These are phyloP conservation scores for Trametes polyzona DNA, from an alignment of 1,284 basidiomycete genomes.

Conservation along the genomic window DNA sequence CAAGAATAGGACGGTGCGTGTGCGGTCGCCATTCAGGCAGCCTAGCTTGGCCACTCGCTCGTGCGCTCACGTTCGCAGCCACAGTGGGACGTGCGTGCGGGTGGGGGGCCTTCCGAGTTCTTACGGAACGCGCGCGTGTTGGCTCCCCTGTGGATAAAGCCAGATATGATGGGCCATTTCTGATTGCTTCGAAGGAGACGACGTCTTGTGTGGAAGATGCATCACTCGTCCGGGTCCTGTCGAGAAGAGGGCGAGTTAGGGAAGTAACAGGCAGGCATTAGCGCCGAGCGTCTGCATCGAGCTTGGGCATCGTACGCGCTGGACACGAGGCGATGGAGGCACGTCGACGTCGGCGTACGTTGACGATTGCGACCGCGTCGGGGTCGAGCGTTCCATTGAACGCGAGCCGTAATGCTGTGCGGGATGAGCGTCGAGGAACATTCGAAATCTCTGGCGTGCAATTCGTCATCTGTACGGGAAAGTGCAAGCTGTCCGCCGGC, in stretches of 20 bases:
- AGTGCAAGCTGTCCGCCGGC: too few relatives aligned
- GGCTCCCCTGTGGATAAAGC: conserved; percentile 8
- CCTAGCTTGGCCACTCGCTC: neutral
- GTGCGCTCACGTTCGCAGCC: neutral
- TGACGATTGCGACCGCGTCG: neutral
- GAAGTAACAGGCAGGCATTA: neutral
- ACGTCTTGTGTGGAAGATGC: neutral
- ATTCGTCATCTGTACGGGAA: conserved; percentile 4
- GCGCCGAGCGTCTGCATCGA: neutral
- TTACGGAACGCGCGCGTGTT: conserved; percentile 1
- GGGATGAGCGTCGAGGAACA: conserved; percentile 1
- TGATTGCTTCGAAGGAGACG: conserved; percentile 8
- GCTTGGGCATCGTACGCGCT: neutral
- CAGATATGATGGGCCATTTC: conserved; percentile 9
- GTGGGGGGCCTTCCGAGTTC: neutral
- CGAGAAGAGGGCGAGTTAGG: neutral
- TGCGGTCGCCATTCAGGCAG: neutral
- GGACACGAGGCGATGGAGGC: neutral
- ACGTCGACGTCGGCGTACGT: neutral
- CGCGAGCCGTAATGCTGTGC: conserved; percentile 15
- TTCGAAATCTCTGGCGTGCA: conserved; percentile 6
- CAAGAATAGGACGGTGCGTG: neutral
- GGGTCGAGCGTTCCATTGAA: neutral
- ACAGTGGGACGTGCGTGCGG: neutral
- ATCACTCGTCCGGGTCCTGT: neutral